Evolutionary conservation across 2,329 filamentous ascomycete species (phyloP), one percentile per base, ranked within the genome.

Genomic region (Gnomoniopsis sp.): DNA sequence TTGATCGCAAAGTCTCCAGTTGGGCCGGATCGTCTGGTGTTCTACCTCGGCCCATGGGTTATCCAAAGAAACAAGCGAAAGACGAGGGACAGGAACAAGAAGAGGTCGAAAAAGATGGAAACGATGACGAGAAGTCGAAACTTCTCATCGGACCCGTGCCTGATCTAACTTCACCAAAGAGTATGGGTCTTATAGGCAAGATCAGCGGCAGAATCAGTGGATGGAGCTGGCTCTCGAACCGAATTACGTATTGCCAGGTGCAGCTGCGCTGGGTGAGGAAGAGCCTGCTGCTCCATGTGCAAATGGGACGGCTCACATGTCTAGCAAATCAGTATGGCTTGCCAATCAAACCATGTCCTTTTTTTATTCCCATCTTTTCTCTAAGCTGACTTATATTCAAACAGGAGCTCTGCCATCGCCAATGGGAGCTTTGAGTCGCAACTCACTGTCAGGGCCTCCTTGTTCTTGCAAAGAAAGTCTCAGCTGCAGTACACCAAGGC

Each of bases 221-320:
- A n/a, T 22, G 17, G 11, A 6, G 17, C 2, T 60, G 58, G 58
- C 17, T 58, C 11, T 21, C 30, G 15, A 14, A 15, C 3, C 46
- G 58, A 2, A 3, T 52, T 1, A 15, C 17, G 7, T 47, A 43
- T n/a, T 57, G 55, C 23, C n/a, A 48, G 10, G 30, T 46, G 15
- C 58, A 60, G 47, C 22, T 60, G 11, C 19, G 23, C 43, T 60
- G 55, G 58, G 48, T 58, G 3, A 34, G 21, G 3, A 57, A 38
- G 10, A 34, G 22, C 17, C 50, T 60, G 17, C 26, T 58, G 19
- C 6, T 58, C n/a, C 26, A 58, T 11, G 7, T 60, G 22, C 44
- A 58, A 17, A 58, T 60, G 19, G 34, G 34, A 21, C 57, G 49
- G 26, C 54, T 60, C 17, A 41, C 47, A 7, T 33, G 43, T 10